Evolutionary conservation across 371 early-diverging fungal genomes (phyloP), one percentile per base, ranked within the genome.

Genomic region (Mucor lusitanicus): DNA sequence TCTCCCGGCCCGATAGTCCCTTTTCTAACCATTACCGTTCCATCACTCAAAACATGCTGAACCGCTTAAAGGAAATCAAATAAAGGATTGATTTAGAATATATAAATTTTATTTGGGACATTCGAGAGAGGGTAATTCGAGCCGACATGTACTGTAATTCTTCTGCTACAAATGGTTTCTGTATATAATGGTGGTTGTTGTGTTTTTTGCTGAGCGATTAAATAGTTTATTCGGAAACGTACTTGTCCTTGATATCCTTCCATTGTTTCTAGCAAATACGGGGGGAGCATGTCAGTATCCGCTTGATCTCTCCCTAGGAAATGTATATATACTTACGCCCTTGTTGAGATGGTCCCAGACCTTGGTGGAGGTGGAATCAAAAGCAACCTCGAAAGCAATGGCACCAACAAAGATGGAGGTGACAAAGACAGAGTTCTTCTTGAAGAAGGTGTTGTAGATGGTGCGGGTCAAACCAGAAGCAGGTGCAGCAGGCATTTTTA

Each of bases 291-390:
- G 54, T 56, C 12, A 44, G 25, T 54, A 12, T 28, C 56, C 37
- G 37, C 53, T 13, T 13, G 5, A 17, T 17, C 6, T 17, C 15
- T 17, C n/a, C n/a, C n/a, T n/a, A n/a, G n/a, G n/a, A n/a, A n/a
- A n/a, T n/a, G n/a, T n/a, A n/a, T 5, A 25, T 56, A 13, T 25
- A 90, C 92, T 81, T 88, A 95, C 96, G 54, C 95, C 95, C 79
- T 89, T 84, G 91, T 95, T 95, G 63, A 87, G 15, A 58, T 77
- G 75, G 74, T 94, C 92, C 92, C 93, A 95, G 61, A 93, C 58
- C 64, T 77, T 75, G 81, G 90, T 84, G 40, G 90, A 75, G 66
- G 79, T 69, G 37, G 81, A 78, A 76, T 94, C 93, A 73, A 91
- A 92, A 64, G 79, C 91, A 63, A 93, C 76, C 77, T 94, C 92